Conservation (phyloP, 2,329 filamentous ascomycete genomes). For the Fusarium nygamai region DNA sequence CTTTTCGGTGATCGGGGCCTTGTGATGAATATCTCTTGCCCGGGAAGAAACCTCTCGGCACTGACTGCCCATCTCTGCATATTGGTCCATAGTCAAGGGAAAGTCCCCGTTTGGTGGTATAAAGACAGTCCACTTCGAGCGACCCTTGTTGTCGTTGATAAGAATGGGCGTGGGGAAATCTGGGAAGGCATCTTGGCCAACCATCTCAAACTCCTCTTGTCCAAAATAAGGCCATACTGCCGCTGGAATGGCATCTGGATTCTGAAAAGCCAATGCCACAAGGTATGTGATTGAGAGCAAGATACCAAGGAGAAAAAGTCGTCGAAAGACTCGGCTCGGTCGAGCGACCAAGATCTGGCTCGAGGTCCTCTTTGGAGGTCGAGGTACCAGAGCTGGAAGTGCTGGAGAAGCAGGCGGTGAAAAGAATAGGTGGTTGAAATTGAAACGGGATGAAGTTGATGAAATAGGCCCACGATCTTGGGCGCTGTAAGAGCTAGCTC, state of each 20-base stretch:
- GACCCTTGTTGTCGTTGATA: constrained; percentile 71
- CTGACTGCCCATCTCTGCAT: constrained; percentile 74
- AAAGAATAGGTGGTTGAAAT: constrained; percentile 73
- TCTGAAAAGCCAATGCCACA: constrained; percentile 42
- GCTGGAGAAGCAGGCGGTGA: constrained; percentile 76
- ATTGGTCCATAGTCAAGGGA: constrained; percentile 72
- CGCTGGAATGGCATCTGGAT: constrained; percentile 41
- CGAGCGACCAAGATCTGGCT: constrained; percentile 58
- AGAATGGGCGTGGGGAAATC: constrained; percentile 78
- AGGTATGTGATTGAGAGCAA: constrained; percentile 64
- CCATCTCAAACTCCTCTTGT: constrained; percentile 70
- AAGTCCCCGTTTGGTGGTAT: constrained; percentile 76
- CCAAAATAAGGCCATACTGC: constrained; percentile 56
- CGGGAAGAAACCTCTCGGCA: constrained; percentile 72
- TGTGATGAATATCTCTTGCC: constrained; percentile 59
- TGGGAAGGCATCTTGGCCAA: constrained; percentile 72
- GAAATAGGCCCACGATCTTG: constrained; percentile 65
- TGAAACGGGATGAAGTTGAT: constrained; percentile 70
- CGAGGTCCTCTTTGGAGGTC: constrained; percentile 68
- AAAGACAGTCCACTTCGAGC: constrained; percentile 81
- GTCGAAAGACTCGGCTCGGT: constrained; percentile 66
- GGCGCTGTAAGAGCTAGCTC: constrained; percentile 66
- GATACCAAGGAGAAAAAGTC: constrained; percentile 63
- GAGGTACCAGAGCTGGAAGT: constrained; percentile 73
- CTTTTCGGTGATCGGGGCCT: constrained; percentile 54